Percentiles rank a stretch among this genome's conserved stretches.
phyloP scores from a whole-genome alignment of 768 basidiomycete species.

The Psilocybe tampanensis region DNA sequence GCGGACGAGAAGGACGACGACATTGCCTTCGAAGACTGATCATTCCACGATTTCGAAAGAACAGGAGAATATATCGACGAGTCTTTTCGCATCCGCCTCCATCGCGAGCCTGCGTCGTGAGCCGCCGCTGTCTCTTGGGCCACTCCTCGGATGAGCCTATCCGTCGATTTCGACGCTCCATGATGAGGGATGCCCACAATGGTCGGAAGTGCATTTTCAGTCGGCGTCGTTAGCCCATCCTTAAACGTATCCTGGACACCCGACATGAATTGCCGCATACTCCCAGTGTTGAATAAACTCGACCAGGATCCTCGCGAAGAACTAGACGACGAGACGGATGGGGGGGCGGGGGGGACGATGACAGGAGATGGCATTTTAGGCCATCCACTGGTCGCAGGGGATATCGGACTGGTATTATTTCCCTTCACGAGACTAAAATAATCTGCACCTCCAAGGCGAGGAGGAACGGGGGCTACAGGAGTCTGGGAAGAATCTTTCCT shows the following conservation, averaged over 20 bases:
- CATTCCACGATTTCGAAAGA: constrained; percentile 61
- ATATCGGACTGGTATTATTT: constrained; percentile 40
- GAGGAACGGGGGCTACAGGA: constrained; percentile 3
- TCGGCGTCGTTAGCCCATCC: constrained; percentile 43
- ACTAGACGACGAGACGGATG: constrained; percentile 51
- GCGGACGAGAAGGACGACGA: constrained; percentile 45
- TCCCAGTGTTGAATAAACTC: constrained; percentile 69
- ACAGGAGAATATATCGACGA: constrained; percentile 28
- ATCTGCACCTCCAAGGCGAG: constrained; percentile 41
- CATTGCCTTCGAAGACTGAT: constrained; percentile 38
- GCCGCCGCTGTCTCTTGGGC: constrained; percentile 22
- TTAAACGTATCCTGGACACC: constrained; percentile 57
- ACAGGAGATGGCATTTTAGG: constrained; percentile 51
- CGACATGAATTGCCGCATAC: constrained; percentile 69
- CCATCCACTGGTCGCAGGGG: constrained; percentile 59
- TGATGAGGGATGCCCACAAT: constrained; percentile 27
- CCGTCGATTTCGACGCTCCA: constrained; percentile 18
- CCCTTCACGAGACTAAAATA: constrained; percentile 58
- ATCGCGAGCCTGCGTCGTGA: constrained; percentile 4
- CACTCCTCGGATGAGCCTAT: constrained; percentile 13
- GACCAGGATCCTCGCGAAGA: constrained; percentile 84
- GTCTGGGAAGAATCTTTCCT: constrained; percentile 12
- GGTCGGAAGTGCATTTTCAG: constrained; percentile 27
- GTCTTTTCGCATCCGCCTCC: constrained; percentile 30
- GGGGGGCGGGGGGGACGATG: constrained; percentile 37